phyloP scores from a whole-genome alignment of 495 filamentous ascomycete species.

The Tuber aestivum region DNA sequence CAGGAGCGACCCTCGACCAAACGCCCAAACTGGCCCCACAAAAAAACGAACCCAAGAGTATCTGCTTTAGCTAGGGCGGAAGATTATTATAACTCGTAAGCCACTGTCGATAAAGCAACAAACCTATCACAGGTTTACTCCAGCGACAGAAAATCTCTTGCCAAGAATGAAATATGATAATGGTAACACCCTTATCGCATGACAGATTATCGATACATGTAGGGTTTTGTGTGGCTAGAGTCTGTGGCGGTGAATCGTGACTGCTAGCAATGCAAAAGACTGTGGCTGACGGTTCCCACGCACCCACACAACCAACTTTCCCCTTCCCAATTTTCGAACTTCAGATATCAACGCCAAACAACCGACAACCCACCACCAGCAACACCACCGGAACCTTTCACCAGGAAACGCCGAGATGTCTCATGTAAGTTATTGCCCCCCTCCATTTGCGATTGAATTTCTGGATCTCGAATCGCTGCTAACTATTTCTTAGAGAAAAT shows the following conservation, averaged over 20 bases:
- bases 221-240: not conserved
- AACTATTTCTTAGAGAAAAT: constrained; percentile 39
- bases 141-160: not conserved
- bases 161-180: not conserved
- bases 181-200: too few relatives aligned
- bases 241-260: constrained; percentile 13
- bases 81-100: not conserved
- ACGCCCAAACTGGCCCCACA: not conserved
- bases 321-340: constrained; percentile 21
- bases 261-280: constrained; percentile 26
- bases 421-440: constrained; percentile 29
- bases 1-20: not conserved
- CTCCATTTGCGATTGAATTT: constrained; percentile 12
- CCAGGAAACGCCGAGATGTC: constrained; percentile 39
- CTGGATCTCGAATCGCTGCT: constrained; percentile 13
- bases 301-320: constrained; percentile 16
- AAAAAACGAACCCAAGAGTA: not conserved
- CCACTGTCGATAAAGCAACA: not conserved
- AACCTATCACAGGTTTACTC: not conserved
- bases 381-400: constrained; percentile 16
- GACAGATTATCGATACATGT: not conserved
- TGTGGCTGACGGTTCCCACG: constrained; percentile 23
- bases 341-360: constrained; percentile 28
- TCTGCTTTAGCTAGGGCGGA: not conserved
- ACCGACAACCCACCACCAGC: constrained; percentile 18